A percentile compares a stretch with the other conserved stretches of the same genome.
phyloP scores from a whole-genome alignment of 495 filamentous ascomycete genomes.

The Penicillium odoratum region DNA sequence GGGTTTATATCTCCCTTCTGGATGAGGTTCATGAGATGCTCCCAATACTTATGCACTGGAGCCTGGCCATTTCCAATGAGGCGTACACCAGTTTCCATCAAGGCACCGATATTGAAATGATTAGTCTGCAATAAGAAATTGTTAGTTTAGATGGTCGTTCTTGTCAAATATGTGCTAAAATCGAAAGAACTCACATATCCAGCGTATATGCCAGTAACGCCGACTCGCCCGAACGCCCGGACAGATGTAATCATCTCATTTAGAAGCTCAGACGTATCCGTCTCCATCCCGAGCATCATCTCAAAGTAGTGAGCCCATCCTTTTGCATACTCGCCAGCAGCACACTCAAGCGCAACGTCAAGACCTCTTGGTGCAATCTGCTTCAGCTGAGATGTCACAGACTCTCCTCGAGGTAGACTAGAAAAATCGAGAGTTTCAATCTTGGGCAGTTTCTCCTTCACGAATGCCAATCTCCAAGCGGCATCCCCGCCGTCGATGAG shows the following conservation, averaged over 20 bases:
- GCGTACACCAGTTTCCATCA: slow-evolving; percentile 80
- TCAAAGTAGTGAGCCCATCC: slow-evolving; percentile 79
- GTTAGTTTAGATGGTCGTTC: background rate
- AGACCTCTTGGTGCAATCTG: slow-evolving; percentile 66
- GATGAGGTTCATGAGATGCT: slow-evolving; percentile 59
- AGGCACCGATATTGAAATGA: slow-evolving; percentile 78
- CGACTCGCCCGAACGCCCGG: slow-evolving; percentile 70
- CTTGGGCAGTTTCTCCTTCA: slow-evolving; percentile 63
- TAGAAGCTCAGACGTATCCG: slow-evolving; percentile 80
- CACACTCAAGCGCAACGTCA: slow-evolving; percentile 81
- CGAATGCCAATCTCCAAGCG: slow-evolving; percentile 65
- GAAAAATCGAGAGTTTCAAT: slow-evolving; percentile 61
- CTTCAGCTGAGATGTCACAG: slow-evolving; percentile 69
- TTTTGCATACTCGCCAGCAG: slow-evolving; percentile 83
- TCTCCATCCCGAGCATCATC: slow-evolving; percentile 71
- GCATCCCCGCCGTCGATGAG: slow-evolving; percentile 70
- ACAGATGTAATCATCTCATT: slow-evolving; percentile 86
- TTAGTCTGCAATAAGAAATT: slow-evolving; percentile 54
- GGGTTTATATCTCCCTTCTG: slow-evolving; percentile 70
- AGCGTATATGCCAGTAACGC: slow-evolving; percentile 83
- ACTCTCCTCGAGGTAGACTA: slow-evolving; percentile 51
- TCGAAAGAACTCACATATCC: slow-evolving; percentile 62
- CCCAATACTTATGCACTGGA: slow-evolving; percentile 68
- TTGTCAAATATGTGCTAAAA: background rate
- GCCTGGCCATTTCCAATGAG: slow-evolving; percentile 79